Evolutionary conservation across 31 red algal species (phyloP).

Genomic region (Asparagopsis taxiformis): DNA sequence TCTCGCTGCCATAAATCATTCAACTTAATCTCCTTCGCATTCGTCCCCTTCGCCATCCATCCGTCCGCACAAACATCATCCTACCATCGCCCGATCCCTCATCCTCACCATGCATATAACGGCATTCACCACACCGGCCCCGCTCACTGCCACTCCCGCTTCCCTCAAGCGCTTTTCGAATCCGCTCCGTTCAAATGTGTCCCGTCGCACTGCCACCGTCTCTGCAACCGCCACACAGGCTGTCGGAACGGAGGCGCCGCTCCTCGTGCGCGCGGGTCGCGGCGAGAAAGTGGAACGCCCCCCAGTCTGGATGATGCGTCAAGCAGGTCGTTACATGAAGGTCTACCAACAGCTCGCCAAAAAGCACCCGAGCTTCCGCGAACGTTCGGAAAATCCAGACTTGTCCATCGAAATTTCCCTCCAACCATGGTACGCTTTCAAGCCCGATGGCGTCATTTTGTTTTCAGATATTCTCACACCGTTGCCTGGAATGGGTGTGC

Average conservation of each 20-base stretch:
- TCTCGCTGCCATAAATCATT: no score
- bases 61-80: no score
- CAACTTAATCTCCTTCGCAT: no score
- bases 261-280: conserved; percentile 81
- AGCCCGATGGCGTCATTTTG: conserved; percentile 91
- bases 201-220: background rate
- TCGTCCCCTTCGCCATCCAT: no score
- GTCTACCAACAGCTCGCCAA: conserved; percentile 90
- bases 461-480: conserved; percentile 97
- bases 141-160: background rate
- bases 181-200: conserved; percentile 3
- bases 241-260: conserved; percentile 38
- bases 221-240: conserved; percentile 37
- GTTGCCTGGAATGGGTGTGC: conserved; percentile 88
- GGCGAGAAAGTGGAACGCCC: conserved; percentile 73
- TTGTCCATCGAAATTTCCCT: conserved; percentile 92
- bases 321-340: conserved; percentile 96
- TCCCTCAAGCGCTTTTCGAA: background rate
- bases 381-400: conserved; percentile 79
- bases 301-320: conserved; percentile 98
- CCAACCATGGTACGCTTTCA: conserved; percentile 84
- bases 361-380: conserved; percentile 87
- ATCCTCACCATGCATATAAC: no score
- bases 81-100: no score
- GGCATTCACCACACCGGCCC: no score